Conservation (phyloP, 73 alveolate species). For the Paraurostyla sp. region DNA sequence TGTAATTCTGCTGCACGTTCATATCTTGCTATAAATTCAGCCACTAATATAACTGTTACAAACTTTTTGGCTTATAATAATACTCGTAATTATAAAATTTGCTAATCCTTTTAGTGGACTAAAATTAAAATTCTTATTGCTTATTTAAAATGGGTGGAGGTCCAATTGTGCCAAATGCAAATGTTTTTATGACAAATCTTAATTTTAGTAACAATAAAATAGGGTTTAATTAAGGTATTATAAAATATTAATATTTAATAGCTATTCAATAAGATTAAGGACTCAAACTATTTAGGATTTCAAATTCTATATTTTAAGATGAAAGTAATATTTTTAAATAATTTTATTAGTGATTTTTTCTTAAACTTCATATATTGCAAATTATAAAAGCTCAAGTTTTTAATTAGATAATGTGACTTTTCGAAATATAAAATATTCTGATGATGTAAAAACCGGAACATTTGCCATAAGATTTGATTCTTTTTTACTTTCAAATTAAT, state of each 20-base stretch:
- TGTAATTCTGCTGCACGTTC: neutral
- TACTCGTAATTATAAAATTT: no score
- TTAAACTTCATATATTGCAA: neutral
- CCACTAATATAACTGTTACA: neutral
- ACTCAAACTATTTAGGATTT: neutral
- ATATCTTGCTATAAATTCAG: neutral
- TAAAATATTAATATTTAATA: neutral
- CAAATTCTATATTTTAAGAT: neutral
- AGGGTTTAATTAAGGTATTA: neutral
- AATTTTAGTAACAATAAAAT: neutral
- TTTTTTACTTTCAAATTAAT: no score
- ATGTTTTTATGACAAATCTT: no score
- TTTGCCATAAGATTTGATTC: no score
- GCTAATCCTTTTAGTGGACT: no score
- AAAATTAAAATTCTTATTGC: no score
- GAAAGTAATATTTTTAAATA: neutral
- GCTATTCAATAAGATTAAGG: neutral
- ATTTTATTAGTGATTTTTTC: neutral
- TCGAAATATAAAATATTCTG: no score
- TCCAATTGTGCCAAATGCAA: no score
- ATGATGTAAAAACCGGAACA: no score
- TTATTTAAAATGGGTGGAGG: no score
- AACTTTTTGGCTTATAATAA: neutral
- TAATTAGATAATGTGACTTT: no score
- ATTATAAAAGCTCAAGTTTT: neutral